Conservation (phyloP, 2,329 filamentous ascomycete species). For the Raffaelea ambrosiae region DNA sequence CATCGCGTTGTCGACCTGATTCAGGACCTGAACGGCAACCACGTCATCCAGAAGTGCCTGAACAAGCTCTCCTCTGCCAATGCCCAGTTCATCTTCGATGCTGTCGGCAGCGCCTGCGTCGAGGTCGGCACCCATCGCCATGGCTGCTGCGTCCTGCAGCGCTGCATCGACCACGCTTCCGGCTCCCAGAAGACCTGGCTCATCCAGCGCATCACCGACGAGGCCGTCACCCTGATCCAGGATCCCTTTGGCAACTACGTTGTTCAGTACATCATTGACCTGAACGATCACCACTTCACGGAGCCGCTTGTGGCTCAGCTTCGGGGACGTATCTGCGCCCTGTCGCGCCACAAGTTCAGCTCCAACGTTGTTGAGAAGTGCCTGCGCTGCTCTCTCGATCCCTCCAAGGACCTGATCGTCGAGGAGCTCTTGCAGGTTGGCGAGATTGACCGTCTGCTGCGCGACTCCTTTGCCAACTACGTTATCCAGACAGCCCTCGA, state of each 20-base stretch:
- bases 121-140: slow-evolving; percentile 94
- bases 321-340: slow-evolving; percentile 58
- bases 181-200: slow-evolving; percentile 82
- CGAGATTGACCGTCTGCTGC: slow-evolving; percentile 81
- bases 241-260: slow-evolving; percentile 99
- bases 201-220: slow-evolving; percentile 76
- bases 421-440: slow-evolving; percentile 66
- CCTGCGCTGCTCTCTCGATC: slow-evolving; percentile 69
- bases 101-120: slow-evolving; percentile 78
- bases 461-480: slow-evolving; percentile 94
- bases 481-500: slow-evolving; percentile 95
- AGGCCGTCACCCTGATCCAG: slow-evolving; percentile 84
- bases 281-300: slow-evolving; percentile 81
- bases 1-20: slow-evolving; percentile 87
- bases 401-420: slow-evolving; percentile 72
- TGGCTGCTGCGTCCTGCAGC: slow-evolving; percentile 94
- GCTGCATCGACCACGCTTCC: slow-evolving; percentile 94
- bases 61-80: slow-evolving; percentile 82
- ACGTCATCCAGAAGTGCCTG: slow-evolving; percentile 97
- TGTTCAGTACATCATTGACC: slow-evolving; percentile 94
- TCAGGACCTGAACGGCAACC: slow-evolving; percentile 95
- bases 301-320: slow-evolving; percentile 81
- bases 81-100: slow-evolving; percentile 94
- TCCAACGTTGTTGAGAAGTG: slow-evolving; percentile 99
- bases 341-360: slow-evolving; percentile 96